A percentile compares a stretch with the other conserved stretches of the same genome.
phyloP scores from a whole-genome alignment of 2,329 filamentous ascomycete species.

The Xylogone sp. region DNA sequence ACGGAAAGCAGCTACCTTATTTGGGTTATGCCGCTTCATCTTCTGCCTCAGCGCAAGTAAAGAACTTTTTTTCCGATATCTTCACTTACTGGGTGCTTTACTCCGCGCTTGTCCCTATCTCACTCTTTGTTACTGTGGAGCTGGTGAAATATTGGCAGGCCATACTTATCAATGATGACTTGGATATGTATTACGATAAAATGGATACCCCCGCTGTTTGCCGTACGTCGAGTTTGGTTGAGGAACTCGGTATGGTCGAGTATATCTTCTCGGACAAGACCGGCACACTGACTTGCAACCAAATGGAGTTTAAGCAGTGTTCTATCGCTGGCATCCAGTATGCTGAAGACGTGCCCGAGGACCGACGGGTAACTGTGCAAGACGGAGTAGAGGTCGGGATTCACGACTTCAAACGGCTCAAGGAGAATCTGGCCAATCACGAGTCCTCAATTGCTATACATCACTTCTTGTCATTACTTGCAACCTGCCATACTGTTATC shows the following conservation, averaged over 20 bases:
- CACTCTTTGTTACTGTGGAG: conserved; percentile 95
- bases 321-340: conserved; percentile 93
- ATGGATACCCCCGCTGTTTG: conserved; percentile 95
- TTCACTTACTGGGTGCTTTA: conserved; percentile 99
- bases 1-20: conserved; percentile 63
- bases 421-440: conserved; percentile 56
- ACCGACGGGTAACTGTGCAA: conserved; percentile 74
- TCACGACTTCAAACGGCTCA: conserved; percentile 63
- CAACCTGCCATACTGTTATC: conserved; percentile 96
- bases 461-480: conserved; percentile 81
- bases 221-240: conserved; percentile 91
- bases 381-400: conserved; percentile 72
- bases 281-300: conserved; percentile 93
- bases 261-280: conserved; percentile 99
- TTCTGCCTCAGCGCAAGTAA: conserved; percentile 50
- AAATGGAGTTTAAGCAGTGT: conserved; percentile 98
- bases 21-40: conserved; percentile 63
- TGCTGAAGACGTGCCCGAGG: conserved; percentile 86
- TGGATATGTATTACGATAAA: conserved; percentile 96
- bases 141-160: conserved; percentile 97
- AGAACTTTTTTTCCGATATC: conserved; percentile 88
- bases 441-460: conserved; percentile 59
- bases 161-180: conserved; percentile 94
- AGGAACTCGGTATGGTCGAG: conserved; percentile 96
- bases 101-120: conserved; percentile 94